Conservation (phyloP, 495 filamentous ascomycete species). For the Trichoderma virens region DNA sequence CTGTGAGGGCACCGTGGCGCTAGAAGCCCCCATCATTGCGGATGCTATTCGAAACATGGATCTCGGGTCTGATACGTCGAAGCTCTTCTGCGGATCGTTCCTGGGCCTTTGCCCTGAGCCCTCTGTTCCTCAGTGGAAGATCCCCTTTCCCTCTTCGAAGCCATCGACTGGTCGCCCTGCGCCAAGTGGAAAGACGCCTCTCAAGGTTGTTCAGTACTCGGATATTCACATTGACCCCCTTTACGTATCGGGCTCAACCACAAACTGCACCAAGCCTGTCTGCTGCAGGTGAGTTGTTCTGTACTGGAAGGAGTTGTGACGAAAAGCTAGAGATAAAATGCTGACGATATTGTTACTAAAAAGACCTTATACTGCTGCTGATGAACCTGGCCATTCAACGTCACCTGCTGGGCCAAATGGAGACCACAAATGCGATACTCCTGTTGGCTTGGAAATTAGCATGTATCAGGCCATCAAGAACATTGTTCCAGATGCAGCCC, state of each 20-base stretch:
- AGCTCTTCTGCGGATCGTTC: slow-evolving; percentile 40
- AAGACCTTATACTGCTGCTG: slow-evolving; percentile 32
- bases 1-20: slow-evolving; percentile 37
- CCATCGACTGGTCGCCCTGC: slow-evolving; percentile 30
- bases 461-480: slow-evolving; percentile 41
- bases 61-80: slow-evolving; percentile 39
- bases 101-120: slow-evolving; percentile 45
- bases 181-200: slow-evolving; percentile 36
- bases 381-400: slow-evolving; percentile 34
- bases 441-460: slow-evolving; percentile 42
- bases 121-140: slow-evolving; percentile 29
- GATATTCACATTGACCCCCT: slow-evolving; percentile 49
- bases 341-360: slow-evolving; percentile 8
- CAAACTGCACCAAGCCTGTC: slow-evolving; percentile 47
- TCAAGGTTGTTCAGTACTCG: slow-evolving; percentile 48
- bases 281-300: slow-evolving; percentile 39
- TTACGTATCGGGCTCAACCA: slow-evolving; percentile 43
- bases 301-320: not conserved
- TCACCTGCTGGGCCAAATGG: slow-evolving; percentile 41
- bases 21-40: slow-evolving; percentile 43
- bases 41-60: slow-evolving; percentile 36
- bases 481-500: slow-evolving; percentile 31
- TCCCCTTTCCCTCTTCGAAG: slow-evolving; percentile 39
- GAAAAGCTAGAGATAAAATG: not conserved
- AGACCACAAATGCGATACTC: slow-evolving; percentile 44